Percentiles rank a stretch among this genome's conserved stretches.
Evolutionary conservation across 129 eudicot genomes (phyloP).

Genomic region (Artemisia argyi): DNA sequence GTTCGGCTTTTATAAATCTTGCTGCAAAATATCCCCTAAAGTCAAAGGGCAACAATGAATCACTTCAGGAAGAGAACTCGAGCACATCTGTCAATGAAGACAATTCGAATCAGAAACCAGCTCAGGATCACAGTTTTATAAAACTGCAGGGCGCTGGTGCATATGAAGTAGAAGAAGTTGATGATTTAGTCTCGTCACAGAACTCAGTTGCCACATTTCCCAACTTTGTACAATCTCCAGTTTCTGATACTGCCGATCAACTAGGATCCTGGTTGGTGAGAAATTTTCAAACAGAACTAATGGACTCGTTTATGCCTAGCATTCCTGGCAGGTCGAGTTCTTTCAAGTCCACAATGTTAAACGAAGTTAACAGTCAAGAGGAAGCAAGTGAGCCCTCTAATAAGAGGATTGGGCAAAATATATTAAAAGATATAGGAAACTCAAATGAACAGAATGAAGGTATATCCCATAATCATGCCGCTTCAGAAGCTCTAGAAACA

Average conservation of each 20-base stretch:
- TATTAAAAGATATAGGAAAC: background rate
- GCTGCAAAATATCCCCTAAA: conserved; percentile 77
- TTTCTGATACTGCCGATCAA: conserved; percentile 37
- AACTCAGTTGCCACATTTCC: conserved; percentile 46
- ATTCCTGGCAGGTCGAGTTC: background rate
- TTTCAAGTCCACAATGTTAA: background rate
- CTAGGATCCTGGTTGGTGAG: conserved; percentile 35
- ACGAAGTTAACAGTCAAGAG: background rate
- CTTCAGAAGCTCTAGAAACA: background rate
- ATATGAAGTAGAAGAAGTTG: conserved; percentile 50
- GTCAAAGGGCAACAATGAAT: conserved; percentile 35
- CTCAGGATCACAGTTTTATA: conserved; percentile 32
- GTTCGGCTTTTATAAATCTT: conserved; percentile 92
- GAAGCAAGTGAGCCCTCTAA: background rate
- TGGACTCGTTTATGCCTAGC: no score
- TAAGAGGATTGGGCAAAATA: no score
- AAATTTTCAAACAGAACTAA: conserved; percentile 36
- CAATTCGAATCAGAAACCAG: conserved; percentile 27
- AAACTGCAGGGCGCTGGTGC: conserved; percentile 25
- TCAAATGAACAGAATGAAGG: conserved; percentile 6
- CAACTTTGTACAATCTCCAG: conserved; percentile 35
- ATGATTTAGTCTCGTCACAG: conserved; percentile 53
- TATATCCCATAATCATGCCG: background rate
- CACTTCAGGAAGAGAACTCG: conserved; percentile 34
- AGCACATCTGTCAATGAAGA: conserved; percentile 38